Evolutionary conservation across 495 filamentous ascomycete species (phyloP), one percentile per base, ranked within the genome.

Genomic region (Neurospora tetrasperma): DNA sequence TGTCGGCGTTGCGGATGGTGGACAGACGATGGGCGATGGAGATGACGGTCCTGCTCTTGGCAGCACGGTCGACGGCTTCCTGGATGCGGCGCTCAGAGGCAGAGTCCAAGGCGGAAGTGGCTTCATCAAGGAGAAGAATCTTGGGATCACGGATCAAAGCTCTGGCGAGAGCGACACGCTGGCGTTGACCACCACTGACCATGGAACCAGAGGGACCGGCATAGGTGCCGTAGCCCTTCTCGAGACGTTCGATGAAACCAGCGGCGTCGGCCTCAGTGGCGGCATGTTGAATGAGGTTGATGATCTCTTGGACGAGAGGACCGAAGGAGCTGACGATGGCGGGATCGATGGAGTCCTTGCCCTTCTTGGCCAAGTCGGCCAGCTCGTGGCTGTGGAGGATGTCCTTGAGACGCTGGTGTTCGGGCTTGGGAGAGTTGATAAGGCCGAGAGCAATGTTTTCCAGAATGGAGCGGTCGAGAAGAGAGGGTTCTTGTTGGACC

Each of bases 1-100:
- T 97, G 78, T 97, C 90, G 0, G 94, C 94, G 70, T 90, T 86
- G 78, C 92, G 94, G 83, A 98, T 95, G n/a, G 95, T 98, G 1
- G 92, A 95, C n/a, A 98, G 86, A 70, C 95, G 89, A 80, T 98
- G 94, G 35, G 95, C 95, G 77, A 98, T 97, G 14, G 94, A 90
- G 75, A 97, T 94, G 11, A 94, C 97, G 3, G 94, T 98, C 66
- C 94, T 87, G 40, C 92, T 93, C 75, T 92, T 85, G 35, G 93
- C 88, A 41, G 92, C 94, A 48, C 86, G 89, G 74, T 97, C 93
- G 35, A 98, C 86, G 27, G 94, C 94, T 68, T 91, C 91, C 81
- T 98, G 94, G 6, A 98, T 94, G 16, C 95, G 91, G 23, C 91
- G 92, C 83, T 98, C 94, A n/a, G 91, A 93, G 76, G 92, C 93